Evolutionary conservation across 2,329 filamentous ascomycete genomes (phyloP).

Genomic region (Paraphaeosphaeria minitans): DNA sequence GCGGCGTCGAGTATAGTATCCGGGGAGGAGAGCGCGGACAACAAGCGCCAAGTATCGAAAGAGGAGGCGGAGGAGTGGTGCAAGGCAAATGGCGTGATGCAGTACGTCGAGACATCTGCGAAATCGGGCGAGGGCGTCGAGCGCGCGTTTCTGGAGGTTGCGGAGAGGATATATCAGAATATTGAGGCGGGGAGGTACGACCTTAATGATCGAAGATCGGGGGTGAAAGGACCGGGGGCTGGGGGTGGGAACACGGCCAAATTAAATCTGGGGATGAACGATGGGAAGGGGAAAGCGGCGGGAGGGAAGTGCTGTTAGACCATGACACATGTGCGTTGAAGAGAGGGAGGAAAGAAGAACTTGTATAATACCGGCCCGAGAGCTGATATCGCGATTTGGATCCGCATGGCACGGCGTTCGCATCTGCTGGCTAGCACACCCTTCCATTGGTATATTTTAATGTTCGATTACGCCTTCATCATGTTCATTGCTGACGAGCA

Average conservation of each 20-base stretch:
- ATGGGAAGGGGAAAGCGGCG: slow-evolving; percentile 41
- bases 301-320: slow-evolving; percentile 40
- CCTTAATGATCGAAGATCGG: slow-evolving; percentile 87
- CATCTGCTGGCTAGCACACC: slow-evolving; percentile 2
- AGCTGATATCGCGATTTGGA: neutral
- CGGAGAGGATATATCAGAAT: slow-evolving; percentile 94
- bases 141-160: slow-evolving; percentile 88
- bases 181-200: slow-evolving; percentile 96
- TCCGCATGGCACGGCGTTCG: slow-evolving; percentile 1
- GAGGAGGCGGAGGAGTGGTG: slow-evolving; percentile 93
- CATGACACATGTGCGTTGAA: neutral
- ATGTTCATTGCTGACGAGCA: neutral
- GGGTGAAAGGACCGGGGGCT: slow-evolving; percentile 75
- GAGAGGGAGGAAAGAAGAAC: neutral
- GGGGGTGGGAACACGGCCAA: slow-evolving; percentile 48
- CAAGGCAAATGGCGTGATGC: slow-evolving; percentile 78
- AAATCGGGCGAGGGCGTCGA: slow-evolving; percentile 96
- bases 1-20: slow-evolving; percentile 54
- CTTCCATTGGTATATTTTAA: slow-evolving; percentile 4
- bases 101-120: slow-evolving; percentile 95
- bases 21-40: slow-evolving; percentile 49
- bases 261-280: slow-evolving; percentile 53
- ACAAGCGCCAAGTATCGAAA: slow-evolving; percentile 77
- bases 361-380: neutral
- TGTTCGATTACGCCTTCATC: neutral